Evolutionary conservation across 1,139 yeast genomes (phyloP), one percentile per base, ranked within the genome.

Genomic region (Geotrichum aggregatum): DNA sequence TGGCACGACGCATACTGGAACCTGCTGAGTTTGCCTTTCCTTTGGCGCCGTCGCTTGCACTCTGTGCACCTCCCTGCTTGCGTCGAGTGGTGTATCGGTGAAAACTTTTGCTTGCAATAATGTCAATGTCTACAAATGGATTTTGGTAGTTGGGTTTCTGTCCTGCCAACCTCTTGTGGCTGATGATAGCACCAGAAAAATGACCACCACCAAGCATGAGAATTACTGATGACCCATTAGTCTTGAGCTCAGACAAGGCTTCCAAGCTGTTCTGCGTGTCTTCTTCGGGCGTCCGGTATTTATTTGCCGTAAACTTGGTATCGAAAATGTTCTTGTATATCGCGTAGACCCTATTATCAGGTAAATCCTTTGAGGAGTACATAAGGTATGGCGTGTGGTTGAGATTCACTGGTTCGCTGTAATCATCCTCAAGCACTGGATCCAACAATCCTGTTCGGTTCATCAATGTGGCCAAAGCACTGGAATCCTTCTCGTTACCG

Each of bases 1-100:
- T 91, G 61, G 88, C 82, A 58, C 98, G 76, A 72, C 99, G 82
- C 48, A 92, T 76, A 51, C 83, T 80, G 1, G 97, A 85, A 54
- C 99, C 99, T 0, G 97, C 98, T 14, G 97, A 89, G 59, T 88
- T 88, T 10, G 98, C 98, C 66, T 91, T 91, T 2, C 98, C 98
- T 59, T 85, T 80, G 0, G 96, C 84, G 65, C 84, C 87, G 69
- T 92, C 99, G 69, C 81, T 85, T 0, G 97, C 91, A 57, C 92
- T 80, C 68, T 92, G 99, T 0, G 98, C 79, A 0, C 98, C 98
- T 71, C 99, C 99, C 69, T 92, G 99, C 64, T 92, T 94, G 59
- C 96, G 79, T 72, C 99, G 83, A 0, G 97, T 89, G 2, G 99
- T 92, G 65, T 92, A 92, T 60, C 98, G 76, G 67, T 92, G 98